Evolutionary conservation across 2,329 filamentous ascomycete species (phyloP).

Genomic region (Taxawa tesnikishii): DNA sequence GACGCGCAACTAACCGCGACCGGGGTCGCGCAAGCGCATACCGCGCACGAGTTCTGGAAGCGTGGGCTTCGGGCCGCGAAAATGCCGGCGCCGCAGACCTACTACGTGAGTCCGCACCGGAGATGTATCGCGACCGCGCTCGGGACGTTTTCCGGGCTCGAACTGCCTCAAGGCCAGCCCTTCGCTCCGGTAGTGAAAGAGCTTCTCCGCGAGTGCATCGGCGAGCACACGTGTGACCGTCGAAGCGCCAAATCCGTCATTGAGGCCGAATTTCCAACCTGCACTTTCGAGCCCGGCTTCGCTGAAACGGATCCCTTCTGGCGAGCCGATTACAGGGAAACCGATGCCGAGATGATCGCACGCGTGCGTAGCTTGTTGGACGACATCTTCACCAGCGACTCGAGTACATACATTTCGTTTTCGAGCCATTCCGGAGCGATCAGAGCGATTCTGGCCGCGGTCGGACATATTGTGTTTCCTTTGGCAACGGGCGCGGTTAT

Average conservation of each 20-base stretch:
- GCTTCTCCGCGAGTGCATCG: constrained; percentile 51
- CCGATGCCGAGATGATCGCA: constrained; percentile 30
- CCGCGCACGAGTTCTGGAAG: constrained; percentile 47
- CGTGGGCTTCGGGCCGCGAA: constrained; percentile 36
- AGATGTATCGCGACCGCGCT: constrained; percentile 49
- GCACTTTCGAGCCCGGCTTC: constrained; percentile 49
- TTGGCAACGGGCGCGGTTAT: constrained; percentile 39
- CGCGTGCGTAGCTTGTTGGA: constrained; percentile 28
- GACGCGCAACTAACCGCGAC: constrained; percentile 46
- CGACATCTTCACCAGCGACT: constrained; percentile 39
- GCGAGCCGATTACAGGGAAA: constrained; percentile 36
- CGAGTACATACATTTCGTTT: constrained; percentile 37
- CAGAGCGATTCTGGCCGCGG: constrained; percentile 35
- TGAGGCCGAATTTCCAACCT: constrained; percentile 37
- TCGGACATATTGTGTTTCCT: constrained; percentile 33
- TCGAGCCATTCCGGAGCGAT: constrained; percentile 50
- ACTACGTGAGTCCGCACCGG: constrained; percentile 51
- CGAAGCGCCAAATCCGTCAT: constrained; percentile 45
- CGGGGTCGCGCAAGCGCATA: constrained; percentile 42
- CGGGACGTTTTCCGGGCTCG: constrained; percentile 45
- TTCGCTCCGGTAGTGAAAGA: constrained; percentile 52
- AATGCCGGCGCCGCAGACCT: constrained; percentile 47
- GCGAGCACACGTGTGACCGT: constrained; percentile 56
- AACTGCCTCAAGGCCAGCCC: constrained; percentile 35
- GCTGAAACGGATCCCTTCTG: constrained; percentile 41